Evolutionary conservation across 768 basidiomycete species (phyloP), one percentile per base, ranked within the genome.

Genomic region (Xerocomellus intermedius): DNA sequence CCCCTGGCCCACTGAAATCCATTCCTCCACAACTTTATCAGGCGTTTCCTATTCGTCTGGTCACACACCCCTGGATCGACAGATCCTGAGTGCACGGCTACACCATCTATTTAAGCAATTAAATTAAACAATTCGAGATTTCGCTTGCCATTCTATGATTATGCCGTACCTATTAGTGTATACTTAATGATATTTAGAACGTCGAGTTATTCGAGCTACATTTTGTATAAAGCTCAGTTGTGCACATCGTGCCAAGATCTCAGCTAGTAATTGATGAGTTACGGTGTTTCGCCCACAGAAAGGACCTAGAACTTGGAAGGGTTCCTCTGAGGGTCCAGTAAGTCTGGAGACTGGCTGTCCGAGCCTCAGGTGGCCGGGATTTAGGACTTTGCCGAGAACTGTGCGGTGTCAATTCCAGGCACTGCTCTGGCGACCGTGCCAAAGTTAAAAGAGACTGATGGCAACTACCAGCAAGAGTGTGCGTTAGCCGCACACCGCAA

Each of bases 1-100:
- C 74, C 35, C 69, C 64, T 64, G 69, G 72, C 8, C 68, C 59
- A 68, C 70, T 52, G 33, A 59, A 62, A 52, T 64, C 74, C 50
- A 64, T 79, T 50, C 51, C 74, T 42, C 58, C 70, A 13, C 64
- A 80, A 65, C 57, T 71, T 56, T 78, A 80, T 61, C 68, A 82
- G 37, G 71, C 77, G 8, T 75, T 86, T 55, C 80, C 86, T 4
- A 82, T 88, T 32, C 77, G 79, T 49, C 64, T 88, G 37, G 85
- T 86, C 37, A 85, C 85, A 3, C 84, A 89, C 50, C 72, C 83
- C 2, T 85, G 76, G 73, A 33, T 71, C 13, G 68, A 71, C 52
- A 58, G 58, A 42, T 58, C 61, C 30, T 73, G 47, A 73, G 37
- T 8, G 16, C 33, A 47, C 55, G 32, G 7, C 7, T n/a, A 10